Evolutionary conservation across 306 rosid genomes (phyloP), one percentile per base, ranked within the genome.

Genomic region (Macrotyloma uniflorum): DNA sequence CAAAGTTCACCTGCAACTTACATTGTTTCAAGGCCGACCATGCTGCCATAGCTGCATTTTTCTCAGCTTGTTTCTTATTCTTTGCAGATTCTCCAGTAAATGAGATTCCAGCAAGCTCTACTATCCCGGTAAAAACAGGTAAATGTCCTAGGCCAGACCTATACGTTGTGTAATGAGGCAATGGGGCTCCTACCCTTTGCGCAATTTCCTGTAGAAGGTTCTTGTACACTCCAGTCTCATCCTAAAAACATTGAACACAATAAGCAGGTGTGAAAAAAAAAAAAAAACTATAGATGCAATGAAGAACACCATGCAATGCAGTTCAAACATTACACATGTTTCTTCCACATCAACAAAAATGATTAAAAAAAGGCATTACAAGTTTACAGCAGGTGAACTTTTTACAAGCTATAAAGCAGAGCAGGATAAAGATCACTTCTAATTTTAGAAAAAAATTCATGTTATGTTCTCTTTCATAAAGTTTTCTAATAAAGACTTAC

Each of bases 21-120:
- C 99, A 63, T 84, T 91, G 98, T 83, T 96, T 96, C 76, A 96
- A 82, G 75, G 96, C 86, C 3, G 99, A 93, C 99, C 99, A 96
- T 63, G 99, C 98, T 65, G 99, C 98, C 99, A 96, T 91, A 53
- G 99, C 99, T n/a, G 99, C 99, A 89, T 96, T 96, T 83, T 96
- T 96, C 88, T 96, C 99, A 4, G 99, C 99, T 75, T 96, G 99
- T 78, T 96, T 96, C 80, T 96, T 96, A 61, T 90, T 96, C 94
- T 96, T 96, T 47, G 99, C 99, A 79, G 93, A 89, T 36, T 93
- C 98, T 4, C 99, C 99, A 1, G 97, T 96, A 80, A 96, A 96
- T 20, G 84, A 91, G 77, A 96, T 93, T 64, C 96, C 96, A 24
- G 98, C 99, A 80, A 96, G 86, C 78, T 96, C 99, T 22, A 96